Conservation (phyloP, 106 monocot species). For the Phalaenopsis aphrodite region DNA sequence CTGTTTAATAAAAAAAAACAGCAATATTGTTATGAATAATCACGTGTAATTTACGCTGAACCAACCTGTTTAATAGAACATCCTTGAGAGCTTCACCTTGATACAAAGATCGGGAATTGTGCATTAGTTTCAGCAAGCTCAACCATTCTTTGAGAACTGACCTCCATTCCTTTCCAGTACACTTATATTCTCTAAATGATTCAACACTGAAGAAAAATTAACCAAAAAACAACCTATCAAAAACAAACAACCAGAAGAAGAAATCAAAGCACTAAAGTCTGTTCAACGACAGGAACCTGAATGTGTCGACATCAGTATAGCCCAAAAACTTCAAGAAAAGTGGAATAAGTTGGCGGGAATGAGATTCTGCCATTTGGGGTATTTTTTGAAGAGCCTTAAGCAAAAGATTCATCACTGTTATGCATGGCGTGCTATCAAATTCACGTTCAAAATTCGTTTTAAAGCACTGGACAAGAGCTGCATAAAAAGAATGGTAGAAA, state of each 20-base stretch:
- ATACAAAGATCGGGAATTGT: slow-evolving; percentile 55
- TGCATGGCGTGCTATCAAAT: slow-evolving; percentile 57
- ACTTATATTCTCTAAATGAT: slow-evolving; percentile 22
- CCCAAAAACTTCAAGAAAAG: slow-evolving; percentile 83
- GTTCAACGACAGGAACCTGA: slow-evolving; percentile 32
- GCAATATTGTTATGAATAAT: slow-evolving; percentile 2
- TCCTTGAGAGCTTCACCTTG: slow-evolving; percentile 57
- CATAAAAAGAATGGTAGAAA: slow-evolving; percentile 11
- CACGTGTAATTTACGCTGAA: neutral
- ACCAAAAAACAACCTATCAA: neutral
- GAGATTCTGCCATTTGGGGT: slow-evolving; percentile 65
- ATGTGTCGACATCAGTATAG: slow-evolving; percentile 33
- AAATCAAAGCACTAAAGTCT: neutral
- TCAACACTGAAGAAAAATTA: slow-evolving; percentile 29
- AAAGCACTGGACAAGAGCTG: slow-evolving; percentile 63
- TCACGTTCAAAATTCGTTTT: slow-evolving; percentile 33
- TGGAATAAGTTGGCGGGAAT: slow-evolving; percentile 70
- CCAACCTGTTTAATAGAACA: slow-evolving; percentile 65
- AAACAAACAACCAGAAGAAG: neutral
- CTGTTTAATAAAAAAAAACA: neutral
- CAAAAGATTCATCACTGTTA: slow-evolving; percentile 44
- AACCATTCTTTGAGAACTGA: slow-evolving; percentile 78
- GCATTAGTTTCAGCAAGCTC: slow-evolving; percentile 53
- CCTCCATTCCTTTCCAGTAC: slow-evolving; percentile 60
- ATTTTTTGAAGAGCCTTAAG: slow-evolving; percentile 72